Evolutionary conservation across 2,329 filamentous ascomycete genomes (phyloP).

Genomic region (Colletotrichum scovillei): DNA sequence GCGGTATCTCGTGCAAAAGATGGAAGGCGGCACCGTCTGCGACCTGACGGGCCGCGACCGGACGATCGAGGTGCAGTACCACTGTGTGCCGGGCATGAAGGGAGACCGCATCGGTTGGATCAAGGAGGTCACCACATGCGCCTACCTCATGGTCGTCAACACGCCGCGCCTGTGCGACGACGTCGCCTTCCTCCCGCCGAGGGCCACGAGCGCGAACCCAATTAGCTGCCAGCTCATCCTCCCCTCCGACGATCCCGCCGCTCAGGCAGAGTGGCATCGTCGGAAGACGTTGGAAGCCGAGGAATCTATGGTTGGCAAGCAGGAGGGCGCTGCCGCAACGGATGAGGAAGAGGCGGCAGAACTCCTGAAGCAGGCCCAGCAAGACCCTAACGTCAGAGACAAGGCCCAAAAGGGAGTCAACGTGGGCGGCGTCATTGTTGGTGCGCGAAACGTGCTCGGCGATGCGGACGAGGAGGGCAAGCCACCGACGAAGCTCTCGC

Average conservation of each 20-base stretch:
- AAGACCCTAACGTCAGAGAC: conserved; percentile 30
- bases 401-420: conserved; percentile 46
- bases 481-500: conserved; percentile 56
- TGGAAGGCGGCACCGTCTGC: conserved; percentile 84
- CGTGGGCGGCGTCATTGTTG: conserved; percentile 66
- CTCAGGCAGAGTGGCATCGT: conserved; percentile 41
- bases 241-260: conserved; percentile 57
- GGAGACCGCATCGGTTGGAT: conserved; percentile 88
- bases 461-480: conserved; percentile 59
- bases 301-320: conserved; percentile 46
- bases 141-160: conserved; percentile 93
- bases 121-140: conserved; percentile 91
- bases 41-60: conserved; percentile 86
- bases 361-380: conserved; percentile 1
- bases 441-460: conserved; percentile 61
- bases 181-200: conserved; percentile 84
- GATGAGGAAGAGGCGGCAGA: conserved; percentile 6
- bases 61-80: conserved; percentile 85
- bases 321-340: conserved; percentile 13
- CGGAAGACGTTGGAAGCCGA: conserved; percentile 52
- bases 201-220: conserved; percentile 79
- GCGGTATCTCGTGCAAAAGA: conserved; percentile 85
- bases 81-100: conserved; percentile 80
- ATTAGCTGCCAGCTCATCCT: conserved; percentile 83
- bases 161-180: conserved; percentile 90